Conservation (phyloP, 768 basidiomycete species). For the Collybia nuda region DNA sequence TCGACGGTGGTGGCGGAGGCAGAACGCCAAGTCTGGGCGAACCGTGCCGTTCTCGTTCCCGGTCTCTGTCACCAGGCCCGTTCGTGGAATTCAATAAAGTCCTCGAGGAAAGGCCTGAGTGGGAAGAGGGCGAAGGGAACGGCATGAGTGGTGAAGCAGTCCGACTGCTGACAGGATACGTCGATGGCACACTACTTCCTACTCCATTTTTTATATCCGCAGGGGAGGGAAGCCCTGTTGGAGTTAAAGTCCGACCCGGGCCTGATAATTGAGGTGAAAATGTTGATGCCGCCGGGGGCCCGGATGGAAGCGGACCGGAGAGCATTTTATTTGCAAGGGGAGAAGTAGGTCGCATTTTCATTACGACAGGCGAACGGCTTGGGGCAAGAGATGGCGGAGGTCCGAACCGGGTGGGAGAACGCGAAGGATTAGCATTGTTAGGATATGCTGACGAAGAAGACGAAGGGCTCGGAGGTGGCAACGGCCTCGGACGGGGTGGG, state of each 20-base stretch:
- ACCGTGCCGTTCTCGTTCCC: slow-evolving; percentile 9
- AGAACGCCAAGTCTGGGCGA: slow-evolving; percentile 23
- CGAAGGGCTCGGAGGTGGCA: slow-evolving; percentile 24
- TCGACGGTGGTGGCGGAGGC: slow-evolving; percentile 33
- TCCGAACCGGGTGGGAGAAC: slow-evolving; percentile 27
- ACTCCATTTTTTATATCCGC: slow-evolving; percentile 14
- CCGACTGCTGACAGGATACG: slow-evolving; percentile 21
- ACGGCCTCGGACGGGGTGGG: slow-evolving; percentile 32
- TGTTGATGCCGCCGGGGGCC: slow-evolving; percentile 3
- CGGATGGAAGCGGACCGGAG: slow-evolving; percentile 10
- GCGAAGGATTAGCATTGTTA: slow-evolving; percentile 12
- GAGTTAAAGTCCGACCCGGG: slow-evolving; percentile 22
- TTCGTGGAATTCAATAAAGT: slow-evolving; percentile 9
- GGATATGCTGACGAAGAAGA: slow-evolving; percentile 9
- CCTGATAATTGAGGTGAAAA: slow-evolving; percentile 19
- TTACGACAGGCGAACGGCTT: slow-evolving; percentile 27
- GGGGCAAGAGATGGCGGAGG: slow-evolving; percentile 12
- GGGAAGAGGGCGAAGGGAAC: slow-evolving; percentile 20
- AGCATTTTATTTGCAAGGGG: slow-evolving; percentile 22
- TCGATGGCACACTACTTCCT: slow-evolving; percentile 17
- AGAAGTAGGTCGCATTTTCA: slow-evolving; percentile 32
- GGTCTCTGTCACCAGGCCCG: slow-evolving; percentile 19
- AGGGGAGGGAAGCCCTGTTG: slow-evolving; percentile 19
- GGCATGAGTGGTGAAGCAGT: slow-evolving; percentile 30
- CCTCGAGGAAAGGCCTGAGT: slow-evolving; percentile 12